Evolutionary conservation across 1,139 yeast species (phyloP).

Genomic region (Maudiozyma humilis): DNA sequence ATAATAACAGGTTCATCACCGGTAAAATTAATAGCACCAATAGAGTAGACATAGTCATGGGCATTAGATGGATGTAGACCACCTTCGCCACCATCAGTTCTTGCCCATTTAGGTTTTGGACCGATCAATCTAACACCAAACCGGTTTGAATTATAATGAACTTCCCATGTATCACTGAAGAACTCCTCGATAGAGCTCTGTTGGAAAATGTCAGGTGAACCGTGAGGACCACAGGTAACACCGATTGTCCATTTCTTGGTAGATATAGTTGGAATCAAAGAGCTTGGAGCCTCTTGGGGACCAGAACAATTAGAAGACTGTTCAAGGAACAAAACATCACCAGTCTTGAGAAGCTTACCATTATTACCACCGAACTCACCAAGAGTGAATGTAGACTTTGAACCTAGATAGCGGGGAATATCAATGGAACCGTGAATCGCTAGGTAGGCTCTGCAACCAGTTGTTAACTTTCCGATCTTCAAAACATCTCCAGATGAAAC

Average conservation of each 20-base stretch:
- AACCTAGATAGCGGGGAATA: slow-evolving; percentile 86
- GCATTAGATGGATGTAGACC: slow-evolving; percentile 97
- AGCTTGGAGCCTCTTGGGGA: slow-evolving; percentile 48
- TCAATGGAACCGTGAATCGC: slow-evolving; percentile 91
- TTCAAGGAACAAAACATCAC: slow-evolving; percentile 83
- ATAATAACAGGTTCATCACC: slow-evolving; percentile 97
- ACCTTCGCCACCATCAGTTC: slow-evolving; percentile 96
- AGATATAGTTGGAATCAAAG: slow-evolving; percentile 50
- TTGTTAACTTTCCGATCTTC: slow-evolving; percentile 65
- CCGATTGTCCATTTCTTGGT: slow-evolving; percentile 70
- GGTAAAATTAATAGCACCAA: slow-evolving; percentile 94
- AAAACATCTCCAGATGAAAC: slow-evolving; percentile 70
- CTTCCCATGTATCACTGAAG: slow-evolving; percentile 77
- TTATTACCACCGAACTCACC: slow-evolving; percentile 93
- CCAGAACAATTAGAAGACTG: slow-evolving; percentile 62
- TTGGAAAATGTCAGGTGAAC: slow-evolving; percentile 88
- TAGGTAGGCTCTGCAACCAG: slow-evolving; percentile 84
- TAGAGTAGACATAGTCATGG: slow-evolving; percentile 91
- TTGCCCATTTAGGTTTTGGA: slow-evolving; percentile 95
- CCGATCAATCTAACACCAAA: slow-evolving; percentile 93
- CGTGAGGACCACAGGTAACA: slow-evolving; percentile 96
- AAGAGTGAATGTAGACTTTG: slow-evolving; percentile 92
- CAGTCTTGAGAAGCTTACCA: slow-evolving; percentile 83
- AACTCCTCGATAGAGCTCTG: slow-evolving; percentile 68
- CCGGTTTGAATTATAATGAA: slow-evolving; percentile 92